Conservation (phyloP, 192 early-diverging fungal species). For the Entomortierella chlamydospora region DNA sequence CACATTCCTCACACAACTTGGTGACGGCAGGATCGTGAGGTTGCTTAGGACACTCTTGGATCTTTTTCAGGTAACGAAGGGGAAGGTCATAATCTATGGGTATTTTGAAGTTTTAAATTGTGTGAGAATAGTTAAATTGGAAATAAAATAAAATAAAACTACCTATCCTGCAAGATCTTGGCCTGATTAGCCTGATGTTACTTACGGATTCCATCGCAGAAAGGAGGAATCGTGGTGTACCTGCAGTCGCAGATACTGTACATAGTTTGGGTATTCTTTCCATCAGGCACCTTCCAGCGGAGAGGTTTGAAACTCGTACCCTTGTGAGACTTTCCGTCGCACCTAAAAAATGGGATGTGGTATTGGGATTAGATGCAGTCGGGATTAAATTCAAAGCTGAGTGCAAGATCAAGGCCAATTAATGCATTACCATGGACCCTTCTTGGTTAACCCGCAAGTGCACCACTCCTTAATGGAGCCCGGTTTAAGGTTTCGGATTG, state of each 20-base stretch:
- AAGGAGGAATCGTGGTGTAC: constrained; percentile 45
- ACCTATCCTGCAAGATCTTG: too few relatives aligned
- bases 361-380: background rate
- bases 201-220: constrained; percentile 53
- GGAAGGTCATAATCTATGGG: constrained; percentile 43
- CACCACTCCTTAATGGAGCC: constrained; percentile 54
- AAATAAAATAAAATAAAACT: background rate
- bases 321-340: constrained; percentile 53
- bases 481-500: constrained; percentile 41
- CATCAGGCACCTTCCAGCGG: constrained; percentile 41
- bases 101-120: background rate
- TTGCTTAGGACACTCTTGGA: constrained; percentile 33
- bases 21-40: constrained; percentile 48
- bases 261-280: constrained; percentile 31
- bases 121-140: background rate
- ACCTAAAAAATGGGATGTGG: constrained; percentile 2
- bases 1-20: constrained; percentile 49
- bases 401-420: background rate
- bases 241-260: constrained; percentile 52
- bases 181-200: too few relatives aligned
- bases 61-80: constrained; percentile 43
- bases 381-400: too few relatives aligned
- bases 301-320: constrained; percentile 47
- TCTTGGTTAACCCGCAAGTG: constrained; percentile 50
- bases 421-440: constrained; percentile 38